Evolutionary conservation across 345 rosid genomes (phyloP), one percentile per base, ranked within the genome.

Genomic region (Euphorbia lathyris): DNA sequence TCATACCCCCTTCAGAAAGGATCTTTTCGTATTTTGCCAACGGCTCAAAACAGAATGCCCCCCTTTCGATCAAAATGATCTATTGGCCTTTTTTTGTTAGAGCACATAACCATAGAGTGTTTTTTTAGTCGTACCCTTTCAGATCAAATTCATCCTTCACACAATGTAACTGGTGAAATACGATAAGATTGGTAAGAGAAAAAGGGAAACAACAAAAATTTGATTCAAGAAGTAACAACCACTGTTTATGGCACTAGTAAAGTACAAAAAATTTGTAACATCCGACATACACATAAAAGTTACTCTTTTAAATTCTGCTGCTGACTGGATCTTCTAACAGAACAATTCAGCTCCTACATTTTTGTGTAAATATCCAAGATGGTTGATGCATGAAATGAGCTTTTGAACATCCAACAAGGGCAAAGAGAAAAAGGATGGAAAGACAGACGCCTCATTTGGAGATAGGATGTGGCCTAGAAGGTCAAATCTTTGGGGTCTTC

Each of bases 401-500:
- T 57, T 32, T 65, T 66, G 34, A 68, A 38, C 79, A 70, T 68
- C 67, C 68, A 75, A 68, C 70, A 23, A 71, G 59, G 66, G 43
- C 47, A 69, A 68, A 58, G 55, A 51, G 66, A 72, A 45, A 2
- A 45, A 2, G 25, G 71, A 65, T 74, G 61, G 57, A 67, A 58
- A 58, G 75, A 51, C 5, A n/a, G 9, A 57, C 38, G 58, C 20
- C 53, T 68, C 6, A 34, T 53, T 47, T n/a, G 22, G 3, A 52
- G 51, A 53, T 0, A 32, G 19, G 43, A 60, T 58, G 58, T 60
- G 2, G 36, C 75, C 79, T 87, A 93, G 81, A 89, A 82, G 48
- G 96, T 93, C 45, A 91, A 91, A 70, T 91, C 96, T 74, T 86
- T 87, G 48, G 97, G 96, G 75, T 94, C 93, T 80, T 90, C 92